Evolutionary conservation across 345 rosid species (phyloP).

Genomic region (Rhodomyrtus tomentosa): DNA sequence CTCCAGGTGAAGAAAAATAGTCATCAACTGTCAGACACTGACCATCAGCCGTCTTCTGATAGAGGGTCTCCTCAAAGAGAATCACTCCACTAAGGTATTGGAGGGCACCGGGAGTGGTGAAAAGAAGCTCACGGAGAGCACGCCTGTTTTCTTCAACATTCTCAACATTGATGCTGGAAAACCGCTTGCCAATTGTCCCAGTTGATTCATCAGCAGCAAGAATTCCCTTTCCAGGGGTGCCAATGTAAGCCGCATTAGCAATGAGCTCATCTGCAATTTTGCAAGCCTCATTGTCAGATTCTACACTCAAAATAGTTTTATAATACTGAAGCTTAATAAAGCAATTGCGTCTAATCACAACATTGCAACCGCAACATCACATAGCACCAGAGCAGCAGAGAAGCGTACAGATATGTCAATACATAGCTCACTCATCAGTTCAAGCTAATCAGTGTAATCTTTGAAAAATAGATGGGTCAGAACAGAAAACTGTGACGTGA

Average conservation of each 20-base stretch:
- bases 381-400: neutral
- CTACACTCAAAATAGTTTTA: neutral
- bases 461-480: neutral
- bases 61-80: conserved; percentile 80
- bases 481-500: neutral
- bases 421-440: neutral
- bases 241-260: conserved; percentile 81
- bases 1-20: neutral
- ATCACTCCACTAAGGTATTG: conserved; percentile 77
- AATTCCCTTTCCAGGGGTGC: conserved; percentile 96
- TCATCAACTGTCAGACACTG: neutral
- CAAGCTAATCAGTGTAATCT: neutral
- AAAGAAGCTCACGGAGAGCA: conserved; percentile 86
- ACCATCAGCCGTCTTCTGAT: conserved; percentile 80
- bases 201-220: conserved; percentile 98
- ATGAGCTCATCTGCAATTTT: conserved; percentile 57
- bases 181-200: conserved; percentile 91
- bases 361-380: neutral
- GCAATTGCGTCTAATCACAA: neutral
- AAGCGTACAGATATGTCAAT: neutral
- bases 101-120: conserved; percentile 69
- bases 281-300: neutral
- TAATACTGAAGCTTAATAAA: neutral
- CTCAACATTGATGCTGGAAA: conserved; percentile 78
- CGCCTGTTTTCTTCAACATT: conserved; percentile 78